A percentile compares a stretch with the other conserved stretches of the same genome.
Conservation (phyloP, 768 basidiomycete genomes). For the Hemileccinum rubropunctum region DNA sequence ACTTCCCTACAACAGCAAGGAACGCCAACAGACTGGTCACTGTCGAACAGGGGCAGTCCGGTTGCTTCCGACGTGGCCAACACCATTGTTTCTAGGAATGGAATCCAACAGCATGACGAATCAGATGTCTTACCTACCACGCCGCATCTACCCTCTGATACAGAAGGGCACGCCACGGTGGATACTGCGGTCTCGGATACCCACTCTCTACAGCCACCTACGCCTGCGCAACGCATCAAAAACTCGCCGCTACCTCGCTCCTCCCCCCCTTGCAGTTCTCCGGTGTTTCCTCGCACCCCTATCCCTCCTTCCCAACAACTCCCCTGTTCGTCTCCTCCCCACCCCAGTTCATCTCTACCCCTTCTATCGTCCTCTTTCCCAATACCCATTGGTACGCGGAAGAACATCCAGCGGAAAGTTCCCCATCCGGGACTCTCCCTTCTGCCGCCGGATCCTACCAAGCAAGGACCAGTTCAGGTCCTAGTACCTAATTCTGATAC, state of each 20-base stretch:
- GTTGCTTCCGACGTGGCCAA: not conserved
- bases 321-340: conserved; percentile 12
- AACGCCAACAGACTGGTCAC: conserved; percentile 33
- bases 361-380: conserved; percentile 6
- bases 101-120: conserved; percentile 1
- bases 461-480: conserved; percentile 40
- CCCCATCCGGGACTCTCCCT: conserved; percentile 39
- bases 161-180: conserved; percentile 11
- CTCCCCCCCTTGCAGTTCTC: conserved; percentile 8
- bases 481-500: conserved; percentile 58
- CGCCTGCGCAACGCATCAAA: conserved; percentile 27
- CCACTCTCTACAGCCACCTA: conserved; percentile 24
- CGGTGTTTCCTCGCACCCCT: not conserved
- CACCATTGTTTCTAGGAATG: not conserved
- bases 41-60: conserved; percentile 22
- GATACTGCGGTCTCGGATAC: conserved; percentile 7
- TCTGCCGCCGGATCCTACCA: conserved; percentile 29
- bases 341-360: conserved; percentile 12
- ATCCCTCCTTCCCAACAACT: conserved; percentile 3
- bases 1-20: conserved; percentile 13
- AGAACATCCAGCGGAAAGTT: conserved; percentile 42
- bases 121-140: not conserved
- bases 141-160: conserved; percentile 3
- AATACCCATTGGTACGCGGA: conserved; percentile 15
- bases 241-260: conserved; percentile 4